Conservation (phyloP, 2,329 filamentous ascomycete species). For the Sporothrix protearum region DNA sequence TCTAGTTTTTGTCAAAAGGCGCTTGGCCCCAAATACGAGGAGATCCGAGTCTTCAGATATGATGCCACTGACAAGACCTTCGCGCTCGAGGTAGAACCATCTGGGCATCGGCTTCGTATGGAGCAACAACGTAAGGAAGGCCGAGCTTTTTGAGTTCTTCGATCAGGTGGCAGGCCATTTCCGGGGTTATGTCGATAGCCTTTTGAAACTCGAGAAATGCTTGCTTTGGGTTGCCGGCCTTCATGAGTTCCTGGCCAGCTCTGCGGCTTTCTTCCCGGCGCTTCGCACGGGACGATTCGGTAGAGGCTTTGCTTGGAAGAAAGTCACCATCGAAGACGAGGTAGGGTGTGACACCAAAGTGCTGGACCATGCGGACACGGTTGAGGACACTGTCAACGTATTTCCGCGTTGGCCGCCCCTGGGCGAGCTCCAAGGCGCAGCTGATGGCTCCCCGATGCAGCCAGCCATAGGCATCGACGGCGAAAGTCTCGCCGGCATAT, state of each 20-base stretch:
- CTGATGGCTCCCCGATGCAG: conserved; percentile 87
- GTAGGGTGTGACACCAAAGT: conserved; percentile 92
- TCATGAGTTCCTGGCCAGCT: conserved; percentile 72
- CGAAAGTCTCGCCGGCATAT: conserved; percentile 81
- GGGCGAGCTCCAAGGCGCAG: conserved; percentile 85
- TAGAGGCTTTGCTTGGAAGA: conserved; percentile 86
- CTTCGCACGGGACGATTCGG: conserved; percentile 72
- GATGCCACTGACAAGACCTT: conserved; percentile 80
- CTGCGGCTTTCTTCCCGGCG: conserved; percentile 73
- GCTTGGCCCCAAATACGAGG: conserved; percentile 88
- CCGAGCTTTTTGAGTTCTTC: conserved; percentile 80
- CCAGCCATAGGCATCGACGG: conserved; percentile 98
- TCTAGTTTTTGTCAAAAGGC: conserved; percentile 93
- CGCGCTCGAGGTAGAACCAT: conserved; percentile 87
- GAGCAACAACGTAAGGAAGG: conserved; percentile 86
- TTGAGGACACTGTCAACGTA: conserved; percentile 88
- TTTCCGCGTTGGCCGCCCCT: conserved; percentile 81
- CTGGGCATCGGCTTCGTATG: conserved; percentile 97
- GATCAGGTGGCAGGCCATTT: conserved; percentile 90
- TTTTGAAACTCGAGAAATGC: conserved; percentile 89
- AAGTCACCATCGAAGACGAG: conserved; percentile 95
- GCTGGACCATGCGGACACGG: conserved; percentile 87
- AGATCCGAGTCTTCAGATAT: conserved; percentile 96
- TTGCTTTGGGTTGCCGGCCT: conserved; percentile 73
- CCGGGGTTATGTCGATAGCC: conserved; percentile 88